phyloP scores from a whole-genome alignment of 345 rosid genomes.

The Sonneratia alba region DNA sequence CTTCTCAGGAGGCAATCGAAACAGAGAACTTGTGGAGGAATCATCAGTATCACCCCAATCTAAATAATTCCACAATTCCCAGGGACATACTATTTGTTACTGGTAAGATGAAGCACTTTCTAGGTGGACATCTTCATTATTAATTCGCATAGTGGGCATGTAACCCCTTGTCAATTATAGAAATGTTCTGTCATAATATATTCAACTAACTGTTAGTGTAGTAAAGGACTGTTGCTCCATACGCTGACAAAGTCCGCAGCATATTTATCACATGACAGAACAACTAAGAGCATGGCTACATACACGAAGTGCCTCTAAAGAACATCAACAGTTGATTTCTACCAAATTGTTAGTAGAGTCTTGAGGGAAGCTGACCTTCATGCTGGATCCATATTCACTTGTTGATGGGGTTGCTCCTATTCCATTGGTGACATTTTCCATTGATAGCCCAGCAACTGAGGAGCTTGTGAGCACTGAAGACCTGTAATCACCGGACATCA shows the following conservation, averaged over 20 bases:
- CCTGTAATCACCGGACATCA: slow-evolving; percentile 30
- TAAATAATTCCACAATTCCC: background rate
- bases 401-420: slow-evolving; percentile 50
- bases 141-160: background rate
- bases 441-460: slow-evolving; percentile 47
- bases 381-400: slow-evolving; percentile 57
- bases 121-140: background rate
- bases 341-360: slow-evolving; percentile 12
- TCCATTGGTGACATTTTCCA: slow-evolving; percentile 68
- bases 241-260: background rate
- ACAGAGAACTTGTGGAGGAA: no score
- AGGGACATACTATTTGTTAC: background rate
- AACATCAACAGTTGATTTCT: slow-evolving; percentile 12
- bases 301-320: slow-evolving; percentile 1
- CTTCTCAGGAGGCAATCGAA: no score
- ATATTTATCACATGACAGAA: slow-evolving; percentile 1
- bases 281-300: background rate
- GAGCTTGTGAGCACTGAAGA: slow-evolving; percentile 44
- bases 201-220: background rate
- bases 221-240: background rate
- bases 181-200: background rate
- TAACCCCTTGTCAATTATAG: background rate
- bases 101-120: background rate
- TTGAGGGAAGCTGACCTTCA: slow-evolving; percentile 44
- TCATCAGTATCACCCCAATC: background rate